Base-by-base conservation (phyloP, 1,139 yeast genomes). In the Yamadazyma epiphylla region DNA sequence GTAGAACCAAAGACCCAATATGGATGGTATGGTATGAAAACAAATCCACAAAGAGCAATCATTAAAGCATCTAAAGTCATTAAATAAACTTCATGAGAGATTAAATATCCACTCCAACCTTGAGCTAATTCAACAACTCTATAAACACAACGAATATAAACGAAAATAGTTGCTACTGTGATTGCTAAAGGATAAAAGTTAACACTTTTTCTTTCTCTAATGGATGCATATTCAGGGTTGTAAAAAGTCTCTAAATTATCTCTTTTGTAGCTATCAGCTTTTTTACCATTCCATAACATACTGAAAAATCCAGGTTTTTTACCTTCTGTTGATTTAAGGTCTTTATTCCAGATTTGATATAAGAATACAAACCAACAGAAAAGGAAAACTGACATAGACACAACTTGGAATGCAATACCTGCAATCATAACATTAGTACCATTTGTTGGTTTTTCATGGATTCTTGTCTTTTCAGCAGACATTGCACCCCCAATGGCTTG, bases 121-220 rank as follows among this genome's bases (percentile, higher is more conserved):
- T 80, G 77, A 3, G 80, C 62, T 34, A 87, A 66, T 55, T 87
- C 96, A 15, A 77, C 74, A 33, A 85, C 77, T 58, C 96, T 73
- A 56, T 85, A 87, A 19, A 82, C 61, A 53, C 91, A 83, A 54
- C 96, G 73, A 30, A 77, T 67, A 45, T 71, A 81, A 23, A 86
- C 66, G 2, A 33, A 67, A n/a, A 79, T 20, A 3, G 79, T 77
- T 1, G 81, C 67, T 5, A 61, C 27, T 0, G 78, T 58, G 6
- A 78, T 52, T 3, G 71, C 77, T 15, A 60, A 33, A 1, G 80
- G 74, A 40, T 69, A 76, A 27, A 53, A 66, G 12, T 55, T 51
- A 37, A 77, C 69, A 24, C 60, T 49, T 37, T 37, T 55, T 20
- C 65, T 44, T 2, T 37, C 32, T 26, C 86, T 63, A 25, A 77